Conservation (phyloP, 116 monocot species). For the Papilionanthe hybrid region DNA sequence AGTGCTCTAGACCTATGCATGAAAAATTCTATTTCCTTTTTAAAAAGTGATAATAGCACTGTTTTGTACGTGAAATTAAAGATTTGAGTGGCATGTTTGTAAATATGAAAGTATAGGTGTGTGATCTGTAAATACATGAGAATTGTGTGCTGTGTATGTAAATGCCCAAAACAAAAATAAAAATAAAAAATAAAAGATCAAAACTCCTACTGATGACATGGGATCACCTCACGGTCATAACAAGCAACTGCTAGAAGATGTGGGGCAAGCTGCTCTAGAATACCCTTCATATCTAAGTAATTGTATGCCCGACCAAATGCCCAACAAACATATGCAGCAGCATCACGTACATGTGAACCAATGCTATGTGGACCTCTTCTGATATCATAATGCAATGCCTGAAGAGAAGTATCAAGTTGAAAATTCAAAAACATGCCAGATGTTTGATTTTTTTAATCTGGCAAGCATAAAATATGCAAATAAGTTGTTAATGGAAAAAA, state of each 20-base stretch:
- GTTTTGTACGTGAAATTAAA: no score
- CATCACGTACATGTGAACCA: slow-evolving; percentile 97
- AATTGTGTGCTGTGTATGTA: no score
- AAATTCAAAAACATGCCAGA: background rate
- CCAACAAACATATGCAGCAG: slow-evolving; percentile 99
- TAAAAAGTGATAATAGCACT: no score
- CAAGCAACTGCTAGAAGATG: slow-evolving; percentile 92
- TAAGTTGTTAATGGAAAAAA: background rate
- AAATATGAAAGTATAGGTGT: no score
- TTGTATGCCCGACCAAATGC: slow-evolving; percentile 97
- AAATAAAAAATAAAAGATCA: background rate
- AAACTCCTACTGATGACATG: background rate
- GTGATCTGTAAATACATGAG: no score
- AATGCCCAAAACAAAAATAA: no score
- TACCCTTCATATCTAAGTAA: slow-evolving; percentile 68
- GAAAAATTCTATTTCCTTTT: no score
- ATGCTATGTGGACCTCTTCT: slow-evolving; percentile 94
- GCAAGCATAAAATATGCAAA: background rate
- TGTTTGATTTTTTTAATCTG: background rate
- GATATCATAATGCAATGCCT: slow-evolving; percentile 95
- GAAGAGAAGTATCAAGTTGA: slow-evolving; percentile 5
- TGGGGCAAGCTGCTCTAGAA: slow-evolving; percentile 70
- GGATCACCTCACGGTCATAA: slow-evolving; percentile 90
- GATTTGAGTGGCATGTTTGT: no score
- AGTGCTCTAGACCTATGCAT: no score